Percentiles rank a stretch among this genome's conserved stretches.
These are phyloP conservation scores for Petunia hybrid DNA, from an alignment of 305 asterid species.

Conservation along the genomic window DNA sequence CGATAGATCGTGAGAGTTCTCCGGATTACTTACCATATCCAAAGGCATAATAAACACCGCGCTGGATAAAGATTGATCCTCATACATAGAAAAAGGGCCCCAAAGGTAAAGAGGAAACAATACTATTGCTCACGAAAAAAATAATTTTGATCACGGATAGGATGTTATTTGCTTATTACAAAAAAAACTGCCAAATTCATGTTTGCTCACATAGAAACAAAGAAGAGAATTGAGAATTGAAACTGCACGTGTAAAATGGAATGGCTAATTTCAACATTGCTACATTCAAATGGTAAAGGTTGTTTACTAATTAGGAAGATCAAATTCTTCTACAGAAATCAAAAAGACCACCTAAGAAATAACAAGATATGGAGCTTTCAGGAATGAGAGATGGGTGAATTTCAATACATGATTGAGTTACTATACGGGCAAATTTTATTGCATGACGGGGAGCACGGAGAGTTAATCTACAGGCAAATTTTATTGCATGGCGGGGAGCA, in stretches of 20 bases:
- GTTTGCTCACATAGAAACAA: background rate
- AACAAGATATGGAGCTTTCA: too few relatives aligned
- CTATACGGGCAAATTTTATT: too few relatives aligned
- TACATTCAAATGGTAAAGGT: slow-evolving; percentile 1
- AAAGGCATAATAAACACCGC: background rate
- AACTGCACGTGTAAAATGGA: background rate
- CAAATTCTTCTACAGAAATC: too few relatives aligned
- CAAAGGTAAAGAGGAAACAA: background rate
- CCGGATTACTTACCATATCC: background rate
- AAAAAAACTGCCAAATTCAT: too few relatives aligned
- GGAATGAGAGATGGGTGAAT: too few relatives aligned
- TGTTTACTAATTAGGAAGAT: background rate
- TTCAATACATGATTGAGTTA: too few relatives aligned
- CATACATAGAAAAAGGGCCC: background rate
- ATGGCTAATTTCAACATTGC: background rate
- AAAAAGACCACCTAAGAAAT: too few relatives aligned
- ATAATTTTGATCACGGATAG: background rate
- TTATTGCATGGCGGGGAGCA: too few relatives aligned
- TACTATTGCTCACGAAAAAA: background rate
- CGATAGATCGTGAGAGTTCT: background rate
- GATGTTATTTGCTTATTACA: background rate
- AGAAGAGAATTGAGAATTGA: slow-evolving; percentile 6
- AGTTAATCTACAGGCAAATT: too few relatives aligned
- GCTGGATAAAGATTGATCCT: background rate
- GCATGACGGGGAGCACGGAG: too few relatives aligned